These are phyloP conservation scores for Filosporella fistucella DNA, from an alignment of 495 filamentous ascomycete genomes.

Conservation along the genomic window DNA sequence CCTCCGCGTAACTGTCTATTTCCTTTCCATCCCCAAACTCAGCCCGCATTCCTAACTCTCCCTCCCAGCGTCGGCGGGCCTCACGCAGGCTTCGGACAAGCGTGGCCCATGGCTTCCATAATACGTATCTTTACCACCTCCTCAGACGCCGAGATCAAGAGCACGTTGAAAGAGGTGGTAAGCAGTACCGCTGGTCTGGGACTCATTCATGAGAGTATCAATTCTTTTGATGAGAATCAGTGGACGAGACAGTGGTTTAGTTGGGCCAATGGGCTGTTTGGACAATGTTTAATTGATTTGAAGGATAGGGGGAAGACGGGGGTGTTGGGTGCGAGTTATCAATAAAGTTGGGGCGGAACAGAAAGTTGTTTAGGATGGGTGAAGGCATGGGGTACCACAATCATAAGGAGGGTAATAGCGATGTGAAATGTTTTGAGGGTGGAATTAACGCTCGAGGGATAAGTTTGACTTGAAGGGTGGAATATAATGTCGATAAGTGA, in stretches of 20 bases:
- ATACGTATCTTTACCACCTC: slow-evolving; percentile 50
- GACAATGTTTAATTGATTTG: slow-evolving; percentile 59
- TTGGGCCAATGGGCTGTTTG: slow-evolving; percentile 67
- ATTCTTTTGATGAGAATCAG: slow-evolving; percentile 37
- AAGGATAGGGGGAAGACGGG: slow-evolving; percentile 36
- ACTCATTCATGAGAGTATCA: slow-evolving; percentile 47
- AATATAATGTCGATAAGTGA: too few species aligned
- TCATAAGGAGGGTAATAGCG: too few species aligned
- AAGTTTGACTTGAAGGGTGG: too few species aligned
- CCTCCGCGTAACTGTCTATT: slow-evolving; percentile 39
- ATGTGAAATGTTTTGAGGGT: too few species aligned
- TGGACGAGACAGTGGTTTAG: slow-evolving; percentile 68
- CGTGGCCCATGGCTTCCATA: slow-evolving; percentile 56
- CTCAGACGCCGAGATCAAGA: slow-evolving; percentile 46
- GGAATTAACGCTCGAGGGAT: too few species aligned
- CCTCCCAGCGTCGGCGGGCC: slow-evolving; percentile 43
- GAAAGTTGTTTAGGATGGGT: too few species aligned
- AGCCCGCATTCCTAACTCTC: not conserved
- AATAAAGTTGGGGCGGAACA: slow-evolving; percentile 14
- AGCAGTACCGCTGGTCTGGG: slow-evolving; percentile 47
- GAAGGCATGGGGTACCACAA: too few species aligned
- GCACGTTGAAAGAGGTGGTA: slow-evolving; percentile 44
- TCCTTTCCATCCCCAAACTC: not conserved
- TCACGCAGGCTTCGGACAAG: slow-evolving; percentile 29
- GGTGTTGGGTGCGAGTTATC: slow-evolving; percentile 30